These are phyloP conservation scores for Calonectria honghensis DNA, from an alignment of 2,329 filamentous ascomycete species.

Conservation along the genomic window DNA sequence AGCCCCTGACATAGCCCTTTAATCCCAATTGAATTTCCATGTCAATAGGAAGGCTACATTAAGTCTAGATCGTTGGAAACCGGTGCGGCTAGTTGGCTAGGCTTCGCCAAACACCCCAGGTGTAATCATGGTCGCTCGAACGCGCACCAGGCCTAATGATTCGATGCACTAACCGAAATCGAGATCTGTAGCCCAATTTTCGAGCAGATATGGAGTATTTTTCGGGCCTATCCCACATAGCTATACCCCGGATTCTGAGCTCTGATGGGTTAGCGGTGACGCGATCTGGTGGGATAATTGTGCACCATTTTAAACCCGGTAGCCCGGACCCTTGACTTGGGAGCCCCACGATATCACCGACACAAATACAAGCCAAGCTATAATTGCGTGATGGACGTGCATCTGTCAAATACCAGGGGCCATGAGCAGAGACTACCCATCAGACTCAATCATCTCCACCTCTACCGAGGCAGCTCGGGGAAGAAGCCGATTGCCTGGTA, in stretches of 20 bases:
- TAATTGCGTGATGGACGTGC: conserved; percentile 43
- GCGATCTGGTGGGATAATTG: conserved; percentile 47
- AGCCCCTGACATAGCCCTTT: background rate
- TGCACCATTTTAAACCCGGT: conserved; percentile 31
- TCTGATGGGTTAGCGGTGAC: conserved; percentile 45
- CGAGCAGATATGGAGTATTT: background rate
- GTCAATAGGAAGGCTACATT: background rate
- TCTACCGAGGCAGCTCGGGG: background rate
- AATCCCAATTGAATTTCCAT: background rate
- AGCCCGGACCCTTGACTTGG: conserved; percentile 3
- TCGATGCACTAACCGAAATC: background rate
- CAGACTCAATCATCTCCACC: conserved; percentile 7
- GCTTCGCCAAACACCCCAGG: background rate
- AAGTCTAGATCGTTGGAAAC: background rate
- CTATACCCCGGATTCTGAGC: background rate
- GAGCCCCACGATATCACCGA: conserved; percentile 30
- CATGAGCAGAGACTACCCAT: background rate
- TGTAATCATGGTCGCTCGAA: background rate
- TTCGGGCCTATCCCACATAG: conserved; percentile 31
- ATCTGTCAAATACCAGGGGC: background rate
- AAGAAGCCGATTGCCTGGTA: conserved; percentile 11
- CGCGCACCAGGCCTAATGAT: background rate
- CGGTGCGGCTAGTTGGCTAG: too few species aligned
- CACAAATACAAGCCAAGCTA: conserved; percentile 31
- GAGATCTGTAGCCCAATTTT: background rate